These are phyloP conservation scores for Galerina sulciceps DNA, from an alignment of 768 basidiomycete species.

Conservation along the genomic window DNA sequence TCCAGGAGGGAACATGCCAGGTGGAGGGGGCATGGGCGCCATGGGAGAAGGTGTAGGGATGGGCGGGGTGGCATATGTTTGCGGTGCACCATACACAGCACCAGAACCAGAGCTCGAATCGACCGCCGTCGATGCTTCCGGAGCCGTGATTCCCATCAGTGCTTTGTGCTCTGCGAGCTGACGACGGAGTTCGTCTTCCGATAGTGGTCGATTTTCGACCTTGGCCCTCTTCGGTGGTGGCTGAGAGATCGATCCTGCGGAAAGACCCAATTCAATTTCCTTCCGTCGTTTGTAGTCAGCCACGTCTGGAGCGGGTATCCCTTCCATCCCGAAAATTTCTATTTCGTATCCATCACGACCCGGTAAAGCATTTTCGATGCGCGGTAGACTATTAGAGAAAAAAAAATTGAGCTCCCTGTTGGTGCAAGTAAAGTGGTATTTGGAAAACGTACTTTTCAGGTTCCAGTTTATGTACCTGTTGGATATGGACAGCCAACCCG, in stretches of 20 bases:
- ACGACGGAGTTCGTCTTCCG: slow-evolving; percentile 82
- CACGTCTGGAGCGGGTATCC: slow-evolving; percentile 91
- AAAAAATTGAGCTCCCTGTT: neutral
- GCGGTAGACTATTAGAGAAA: slow-evolving; percentile 57
- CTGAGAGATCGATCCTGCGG: slow-evolving; percentile 80
- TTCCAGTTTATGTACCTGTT: slow-evolving; percentile 99
- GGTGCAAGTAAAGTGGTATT: neutral
- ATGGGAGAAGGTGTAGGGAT: slow-evolving; percentile 40
- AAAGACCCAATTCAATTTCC: slow-evolving; percentile 89
- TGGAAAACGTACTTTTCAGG: slow-evolving; percentile 74
- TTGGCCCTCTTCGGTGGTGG: slow-evolving; percentile 83
- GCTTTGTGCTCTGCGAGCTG: slow-evolving; percentile 91
- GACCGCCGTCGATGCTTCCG: slow-evolving; percentile 33
- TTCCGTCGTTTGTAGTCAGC: slow-evolving; percentile 96
- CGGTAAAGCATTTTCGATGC: slow-evolving; percentile 95
- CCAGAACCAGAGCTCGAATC: slow-evolving; percentile 45
- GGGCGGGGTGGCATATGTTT: slow-evolving; percentile 64
- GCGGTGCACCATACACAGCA: slow-evolving; percentile 73
- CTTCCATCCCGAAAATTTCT: slow-evolving; percentile 99
- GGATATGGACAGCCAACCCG: slow-evolving; percentile 95
- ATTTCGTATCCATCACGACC: slow-evolving; percentile 98
- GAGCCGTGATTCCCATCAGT: slow-evolving; percentile 69
- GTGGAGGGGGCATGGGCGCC: slow-evolving; percentile 34
- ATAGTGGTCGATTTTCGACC: slow-evolving; percentile 74
- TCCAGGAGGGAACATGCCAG: slow-evolving; percentile 32